These are phyloP conservation scores for Colletotrichum tofieldiae DNA, from an alignment of 2,329 filamentous ascomycete genomes.

Conservation along the genomic window DNA sequence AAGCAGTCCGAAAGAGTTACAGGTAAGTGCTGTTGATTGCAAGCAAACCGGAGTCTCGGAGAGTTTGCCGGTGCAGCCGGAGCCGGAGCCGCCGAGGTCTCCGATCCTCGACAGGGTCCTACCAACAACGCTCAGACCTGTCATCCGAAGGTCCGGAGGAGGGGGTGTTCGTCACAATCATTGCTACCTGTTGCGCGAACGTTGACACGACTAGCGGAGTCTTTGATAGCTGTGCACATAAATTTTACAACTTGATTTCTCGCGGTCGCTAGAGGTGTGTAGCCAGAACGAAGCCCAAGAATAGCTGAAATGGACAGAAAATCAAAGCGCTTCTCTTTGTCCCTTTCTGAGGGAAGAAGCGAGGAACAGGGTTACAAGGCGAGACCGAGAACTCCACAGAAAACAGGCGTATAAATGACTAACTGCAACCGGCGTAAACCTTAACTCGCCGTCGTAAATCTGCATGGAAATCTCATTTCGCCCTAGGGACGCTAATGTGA, in stretches of 20 bases:
- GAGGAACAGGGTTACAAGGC: background rate
- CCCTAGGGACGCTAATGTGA: slow-evolving; percentile 12
- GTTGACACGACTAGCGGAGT: background rate
- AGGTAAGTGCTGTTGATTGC: background rate
- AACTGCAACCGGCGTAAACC: slow-evolving; percentile 32
- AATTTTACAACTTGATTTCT: background rate
- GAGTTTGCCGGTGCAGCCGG: background rate
- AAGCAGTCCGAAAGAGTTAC: background rate
- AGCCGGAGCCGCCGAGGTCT: background rate
- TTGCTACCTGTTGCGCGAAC: background rate
- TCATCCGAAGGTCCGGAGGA: background rate
- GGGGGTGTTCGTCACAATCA: background rate
- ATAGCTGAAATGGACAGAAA: background rate
- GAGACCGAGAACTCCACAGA: slow-evolving; percentile 4
- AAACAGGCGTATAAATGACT: background rate
- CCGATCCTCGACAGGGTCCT: background rate
- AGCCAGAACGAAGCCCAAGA: background rate
- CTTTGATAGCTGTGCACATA: background rate
- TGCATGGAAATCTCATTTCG: slow-evolving; percentile 12
- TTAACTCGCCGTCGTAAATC: slow-evolving; percentile 4
- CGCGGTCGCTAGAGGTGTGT: background rate
- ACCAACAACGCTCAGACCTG: background rate
- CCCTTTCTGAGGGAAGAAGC: background rate
- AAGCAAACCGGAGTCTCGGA: background rate
- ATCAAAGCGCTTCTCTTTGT: background rate